phyloP scores from a whole-genome alignment of 1,284 basidiomycete genomes.

The Tilletia setariae region DNA sequence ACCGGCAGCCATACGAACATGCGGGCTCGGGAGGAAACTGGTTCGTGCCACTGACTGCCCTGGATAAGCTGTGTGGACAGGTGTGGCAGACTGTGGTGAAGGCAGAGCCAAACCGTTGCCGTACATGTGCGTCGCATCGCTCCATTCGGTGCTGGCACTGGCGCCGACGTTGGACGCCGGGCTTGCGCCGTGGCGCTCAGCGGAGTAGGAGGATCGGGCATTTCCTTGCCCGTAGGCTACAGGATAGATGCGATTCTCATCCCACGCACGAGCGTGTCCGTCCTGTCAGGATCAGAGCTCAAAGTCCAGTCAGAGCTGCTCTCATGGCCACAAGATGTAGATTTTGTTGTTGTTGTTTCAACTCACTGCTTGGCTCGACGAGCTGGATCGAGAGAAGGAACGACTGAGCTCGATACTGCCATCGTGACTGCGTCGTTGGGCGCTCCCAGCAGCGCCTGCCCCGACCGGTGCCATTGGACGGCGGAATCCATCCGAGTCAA shows the following conservation, averaged over 20 bases:
- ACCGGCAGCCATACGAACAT: too few species aligned
- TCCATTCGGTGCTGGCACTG: not conserved
- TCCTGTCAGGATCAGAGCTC: not conserved
- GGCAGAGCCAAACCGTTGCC: too few species aligned
- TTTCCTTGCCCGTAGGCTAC: not conserved
- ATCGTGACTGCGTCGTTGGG: slow-evolving; percentile 4
- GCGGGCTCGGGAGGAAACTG: too few species aligned
- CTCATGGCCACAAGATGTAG: too few species aligned
- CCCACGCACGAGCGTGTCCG: not conserved
- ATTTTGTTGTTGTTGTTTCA: not conserved
- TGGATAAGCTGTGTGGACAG: too few species aligned
- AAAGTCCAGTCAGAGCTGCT: not conserved
- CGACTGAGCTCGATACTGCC: not conserved
- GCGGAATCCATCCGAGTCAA: slow-evolving; percentile 4
- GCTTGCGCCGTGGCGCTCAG: not conserved
- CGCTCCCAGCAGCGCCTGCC: not conserved
- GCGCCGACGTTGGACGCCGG: not conserved
- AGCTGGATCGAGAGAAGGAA: not conserved
- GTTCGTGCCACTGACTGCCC: too few species aligned
- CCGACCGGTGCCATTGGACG: not conserved
- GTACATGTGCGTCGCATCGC: too few species aligned
- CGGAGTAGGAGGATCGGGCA: not conserved
- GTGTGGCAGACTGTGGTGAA: too few species aligned
- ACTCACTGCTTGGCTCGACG: slow-evolving; percentile 3
- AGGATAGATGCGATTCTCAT: not conserved